A percentile compares a stretch with the other conserved stretches of the same genome.
These are phyloP conservation scores for Trametes punicea DNA, from an alignment of 768 basidiomycete species.

Conservation along the genomic window DNA sequence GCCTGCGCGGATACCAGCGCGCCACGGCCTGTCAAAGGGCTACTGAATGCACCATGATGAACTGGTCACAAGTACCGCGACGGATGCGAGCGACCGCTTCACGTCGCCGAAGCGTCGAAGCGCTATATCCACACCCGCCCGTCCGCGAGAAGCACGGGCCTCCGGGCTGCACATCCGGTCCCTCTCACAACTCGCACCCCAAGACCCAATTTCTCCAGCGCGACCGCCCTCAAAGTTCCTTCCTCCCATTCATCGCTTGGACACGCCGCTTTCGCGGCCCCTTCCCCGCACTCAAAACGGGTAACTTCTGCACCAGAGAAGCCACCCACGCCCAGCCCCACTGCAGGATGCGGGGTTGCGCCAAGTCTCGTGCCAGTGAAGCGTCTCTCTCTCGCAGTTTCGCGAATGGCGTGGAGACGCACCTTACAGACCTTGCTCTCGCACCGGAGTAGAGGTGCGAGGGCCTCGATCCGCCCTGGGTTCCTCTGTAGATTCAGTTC, in stretches of 20 bases:
- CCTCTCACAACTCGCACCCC: not conserved
- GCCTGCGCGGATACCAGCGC: too few species aligned
- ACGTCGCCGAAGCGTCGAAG: not conserved
- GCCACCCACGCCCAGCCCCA: too few species aligned
- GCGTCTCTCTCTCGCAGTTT: too few species aligned
- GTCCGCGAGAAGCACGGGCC: not conserved
- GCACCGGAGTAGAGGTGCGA: constrained; percentile 1
- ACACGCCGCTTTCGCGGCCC: too few species aligned
- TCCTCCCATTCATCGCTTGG: constrained; percentile 5
- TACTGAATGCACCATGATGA: too few species aligned
- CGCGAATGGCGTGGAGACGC: too few species aligned
- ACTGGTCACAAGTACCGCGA: too few species aligned
- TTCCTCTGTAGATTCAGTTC: not conserved
- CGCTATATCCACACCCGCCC: not conserved
- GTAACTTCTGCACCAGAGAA: too few species aligned
- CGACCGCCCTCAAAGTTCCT: not conserved
- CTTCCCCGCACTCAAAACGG: not conserved
- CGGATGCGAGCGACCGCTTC: too few species aligned
- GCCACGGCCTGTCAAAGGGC: too few species aligned
- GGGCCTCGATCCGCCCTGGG: not conserved
- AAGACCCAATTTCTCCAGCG: not conserved
- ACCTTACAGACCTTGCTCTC: not conserved
- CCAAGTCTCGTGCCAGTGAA: too few species aligned
- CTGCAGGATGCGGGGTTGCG: too few species aligned
- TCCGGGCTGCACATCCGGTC: constrained; percentile 4